Evolutionary conservation across 805 yeast genomes (phyloP), one percentile per base, ranked within the genome.

Genomic region (Blastobotrys chiropterorum): DNA sequence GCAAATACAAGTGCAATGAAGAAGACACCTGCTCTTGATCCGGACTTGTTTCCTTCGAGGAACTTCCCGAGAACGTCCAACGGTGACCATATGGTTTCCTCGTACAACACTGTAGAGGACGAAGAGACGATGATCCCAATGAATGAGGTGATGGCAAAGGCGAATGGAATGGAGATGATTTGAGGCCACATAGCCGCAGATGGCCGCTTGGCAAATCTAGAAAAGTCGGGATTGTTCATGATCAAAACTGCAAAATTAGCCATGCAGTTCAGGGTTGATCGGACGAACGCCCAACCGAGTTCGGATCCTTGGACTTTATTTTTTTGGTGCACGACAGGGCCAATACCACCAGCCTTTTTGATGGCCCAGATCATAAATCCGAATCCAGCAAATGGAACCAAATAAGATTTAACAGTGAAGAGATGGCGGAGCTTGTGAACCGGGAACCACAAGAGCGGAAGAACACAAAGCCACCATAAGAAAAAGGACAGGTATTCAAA

Each of bases 201-300:
- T 48, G 77, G 73, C 19, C 80, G 81, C 56, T 74, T 77, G 7
- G 95, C 85, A 70, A 88, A 84, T 67, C 97, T 80, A 21, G 95
- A 77, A 68, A 89, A 89, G 72, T 89, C 97, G 1, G 96, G 95
- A 14, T 94, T 86, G 69, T 89, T 89, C 50, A 85, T 78, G 62
- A 90, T 85, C 62, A 89, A 76, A n/a, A 96, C 85, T 3, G 95
- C 94, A 63, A 89, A 89, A 69, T 88, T 89, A 22, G 95, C 86
- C 56, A 89, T 71, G 17, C 90, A 77, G 68, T 82, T 84, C 95
- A 90, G 86, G 31, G 82, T 74, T 3, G 92, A 80, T 59, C 76
- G 76, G 49, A 89, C 79, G 64, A 88, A 89, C 0, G 86, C 88
- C 97, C 97, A 90, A 21, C 80, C 89, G 57, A 83, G 78, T 1